Evolutionary conservation across 331 rosid species (phyloP).

Genomic region (Arachis monticola): DNA sequence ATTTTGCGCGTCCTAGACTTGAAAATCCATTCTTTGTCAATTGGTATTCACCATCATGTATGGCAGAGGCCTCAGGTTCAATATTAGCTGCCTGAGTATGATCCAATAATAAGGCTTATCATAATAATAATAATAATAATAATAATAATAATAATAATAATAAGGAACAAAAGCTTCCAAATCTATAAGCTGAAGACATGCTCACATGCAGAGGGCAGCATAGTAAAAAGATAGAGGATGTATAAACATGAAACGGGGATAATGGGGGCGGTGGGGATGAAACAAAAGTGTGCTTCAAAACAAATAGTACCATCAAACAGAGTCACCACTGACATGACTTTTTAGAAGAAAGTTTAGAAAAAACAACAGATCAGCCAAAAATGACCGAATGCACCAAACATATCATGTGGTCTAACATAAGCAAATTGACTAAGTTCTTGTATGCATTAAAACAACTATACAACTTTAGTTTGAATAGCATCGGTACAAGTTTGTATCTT

Average conservation of each 20-base stretch:
- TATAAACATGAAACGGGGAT: not conserved
- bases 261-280: not conserved
- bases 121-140: conserved; percentile 38
- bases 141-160: conserved; percentile 37
- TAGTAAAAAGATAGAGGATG: conserved; percentile 12
- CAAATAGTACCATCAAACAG: conserved; percentile 17
- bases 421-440: conserved; percentile 25
- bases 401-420: conserved; percentile 36
- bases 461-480: conserved; percentile 12
- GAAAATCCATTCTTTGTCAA: conserved; percentile 82
- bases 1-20: conserved; percentile 80
- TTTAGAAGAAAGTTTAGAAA: conserved; percentile 11
- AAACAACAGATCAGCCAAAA: conserved; percentile 37
- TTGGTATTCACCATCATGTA: conserved; percentile 77
- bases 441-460: conserved; percentile 27
- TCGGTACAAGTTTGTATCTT: conserved; percentile 1
- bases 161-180: conserved; percentile 21
- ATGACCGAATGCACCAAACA: conserved; percentile 36
- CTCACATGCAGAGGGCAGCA: conserved; percentile 17
- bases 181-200: conserved; percentile 25
- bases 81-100: conserved; percentile 81
- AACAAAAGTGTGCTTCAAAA: not conserved
- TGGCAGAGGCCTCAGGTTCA: conserved; percentile 86
- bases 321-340: conserved; percentile 19
- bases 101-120: conserved; percentile 29